These are phyloP conservation scores for Elsinoe necatrix DNA, from an alignment of 2,329 filamentous ascomycete species.

Conservation along the genomic window DNA sequence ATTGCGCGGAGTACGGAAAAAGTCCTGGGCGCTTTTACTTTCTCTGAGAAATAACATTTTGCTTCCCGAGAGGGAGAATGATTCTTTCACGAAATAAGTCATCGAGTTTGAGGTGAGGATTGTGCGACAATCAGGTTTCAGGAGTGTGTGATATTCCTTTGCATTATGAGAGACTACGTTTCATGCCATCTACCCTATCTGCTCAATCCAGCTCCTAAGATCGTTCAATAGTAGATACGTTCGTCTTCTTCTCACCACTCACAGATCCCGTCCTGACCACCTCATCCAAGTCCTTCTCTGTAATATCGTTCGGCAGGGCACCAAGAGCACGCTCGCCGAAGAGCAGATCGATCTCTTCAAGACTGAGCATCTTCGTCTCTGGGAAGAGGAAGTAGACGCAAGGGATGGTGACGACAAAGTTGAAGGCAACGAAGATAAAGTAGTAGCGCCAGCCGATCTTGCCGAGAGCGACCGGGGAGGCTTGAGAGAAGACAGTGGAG, in stretches of 20 bases:
- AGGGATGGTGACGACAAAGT: conserved; percentile 36
- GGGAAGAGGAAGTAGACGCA: conserved; percentile 46
- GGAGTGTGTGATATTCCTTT: neutral
- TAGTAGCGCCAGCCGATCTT: conserved; percentile 46
- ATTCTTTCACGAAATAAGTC: too few species aligned
- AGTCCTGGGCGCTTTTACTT: neutral
- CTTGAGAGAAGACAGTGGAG: conserved; percentile 51
- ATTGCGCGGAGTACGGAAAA: conserved; percentile 8
- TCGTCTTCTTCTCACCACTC: conserved; percentile 16
- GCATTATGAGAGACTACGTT: neutral
- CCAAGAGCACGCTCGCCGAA: conserved; percentile 47
- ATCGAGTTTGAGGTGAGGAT: too few species aligned
- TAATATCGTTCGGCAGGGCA: conserved; percentile 38
- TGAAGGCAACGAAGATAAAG: conserved; percentile 49
- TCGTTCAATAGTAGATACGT: conserved; percentile 12
- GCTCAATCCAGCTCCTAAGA: neutral
- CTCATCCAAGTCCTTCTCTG: conserved; percentile 29
- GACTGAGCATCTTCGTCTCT: conserved; percentile 45
- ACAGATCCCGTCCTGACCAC: conserved; percentile 20
- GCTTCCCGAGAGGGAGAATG: neutral
- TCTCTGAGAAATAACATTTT: neutral
- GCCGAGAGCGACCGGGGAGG: conserved; percentile 45
- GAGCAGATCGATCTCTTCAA: conserved; percentile 52
- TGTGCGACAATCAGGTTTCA: neutral
- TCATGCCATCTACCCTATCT: neutral